A percentile compares a stretch with the other conserved stretches of the same genome.
These are phyloP conservation scores for Cylindrotheca fusiformis DNA, from an alignment of 108 stramenopile genomes.

Conservation along the genomic window DNA sequence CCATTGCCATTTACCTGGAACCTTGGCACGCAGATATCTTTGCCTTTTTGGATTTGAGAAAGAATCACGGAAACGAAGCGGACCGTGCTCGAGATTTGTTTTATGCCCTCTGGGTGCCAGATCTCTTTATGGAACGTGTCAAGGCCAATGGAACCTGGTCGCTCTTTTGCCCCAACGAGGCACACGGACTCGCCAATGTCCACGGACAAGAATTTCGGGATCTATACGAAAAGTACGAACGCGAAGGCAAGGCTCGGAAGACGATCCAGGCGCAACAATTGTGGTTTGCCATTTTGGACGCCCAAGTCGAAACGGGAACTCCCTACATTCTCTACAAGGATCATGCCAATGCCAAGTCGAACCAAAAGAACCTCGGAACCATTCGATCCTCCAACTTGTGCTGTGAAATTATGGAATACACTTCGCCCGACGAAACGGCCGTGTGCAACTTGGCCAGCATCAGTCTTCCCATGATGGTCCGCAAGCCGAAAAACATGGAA, in stretches of 20 bases:
- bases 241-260: slow-evolving; percentile 86
- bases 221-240: slow-evolving; percentile 95
- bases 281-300: slow-evolving; percentile 98
- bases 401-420: slow-evolving; percentile 99
- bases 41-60: slow-evolving; percentile 93
- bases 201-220: slow-evolving; percentile 91
- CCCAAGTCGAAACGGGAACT: slow-evolving; percentile 99
- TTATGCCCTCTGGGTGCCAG: slow-evolving; percentile 98
- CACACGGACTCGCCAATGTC: slow-evolving; percentile 89
- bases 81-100: slow-evolving; percentile 97
- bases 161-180: slow-evolving; percentile 97
- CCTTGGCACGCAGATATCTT: slow-evolving; percentile 99
- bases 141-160: slow-evolving; percentile 91
- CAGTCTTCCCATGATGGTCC: slow-evolving; percentile 91
- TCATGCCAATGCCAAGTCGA: slow-evolving; percentile 96
- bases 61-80: slow-evolving; percentile 99
- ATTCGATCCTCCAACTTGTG: slow-evolving; percentile 98
- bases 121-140: slow-evolving; percentile 99
- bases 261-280: slow-evolving; percentile 95
- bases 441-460: slow-evolving; percentile 99
- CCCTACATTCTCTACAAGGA: slow-evolving; percentile 99
- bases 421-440: slow-evolving; percentile 96
- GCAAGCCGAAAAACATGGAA: slow-evolving; percentile 17
- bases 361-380: slow-evolving; percentile 98
- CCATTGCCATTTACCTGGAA: slow-evolving; percentile 98